A percentile compares a stretch with the other conserved stretches of the same genome.
phyloP scores from a whole-genome alignment of 257 asterid species.

The Catharanthus roseus region DNA sequence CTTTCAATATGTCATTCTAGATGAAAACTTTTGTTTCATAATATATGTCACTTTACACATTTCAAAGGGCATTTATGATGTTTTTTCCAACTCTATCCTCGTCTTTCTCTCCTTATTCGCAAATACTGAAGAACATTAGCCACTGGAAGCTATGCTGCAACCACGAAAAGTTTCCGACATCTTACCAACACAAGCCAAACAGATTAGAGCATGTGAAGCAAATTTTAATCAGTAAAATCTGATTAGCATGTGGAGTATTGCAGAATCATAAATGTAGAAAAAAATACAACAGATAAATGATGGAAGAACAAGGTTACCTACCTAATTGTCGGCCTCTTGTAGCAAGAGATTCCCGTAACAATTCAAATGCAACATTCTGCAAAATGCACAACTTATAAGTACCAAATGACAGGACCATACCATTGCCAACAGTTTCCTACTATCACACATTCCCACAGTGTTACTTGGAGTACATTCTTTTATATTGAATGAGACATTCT shows the following conservation, averaged over 20 bases:
- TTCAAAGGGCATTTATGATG: too few relatives aligned
- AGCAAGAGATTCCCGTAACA: slow-evolving; percentile 59
- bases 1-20: too few relatives aligned
- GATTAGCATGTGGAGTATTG: background rate
- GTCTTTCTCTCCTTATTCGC: too few relatives aligned
- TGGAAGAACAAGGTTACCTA: slow-evolving; percentile 19
- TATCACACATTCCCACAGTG: background rate
- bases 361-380: slow-evolving; percentile 90
- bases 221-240: background rate
- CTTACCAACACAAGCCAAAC: background rate
- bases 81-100: too few relatives aligned
- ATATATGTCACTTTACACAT: too few relatives aligned
- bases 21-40: too few relatives aligned
- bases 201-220: background rate
- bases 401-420: slow-evolving; percentile 5
- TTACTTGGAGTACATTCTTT: background rate
- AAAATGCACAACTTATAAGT: slow-evolving; percentile 20
- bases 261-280: background rate
- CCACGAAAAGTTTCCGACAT: background rate
- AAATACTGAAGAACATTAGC: background rate
- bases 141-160: background rate
- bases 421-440: background rate
- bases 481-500: too few relatives aligned
- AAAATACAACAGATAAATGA: background rate
- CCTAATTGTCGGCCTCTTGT: slow-evolving; percentile 42